Evolutionary conservation across 495 filamentous ascomycete species (phyloP).

Genomic region (Daldinia grandis): DNA sequence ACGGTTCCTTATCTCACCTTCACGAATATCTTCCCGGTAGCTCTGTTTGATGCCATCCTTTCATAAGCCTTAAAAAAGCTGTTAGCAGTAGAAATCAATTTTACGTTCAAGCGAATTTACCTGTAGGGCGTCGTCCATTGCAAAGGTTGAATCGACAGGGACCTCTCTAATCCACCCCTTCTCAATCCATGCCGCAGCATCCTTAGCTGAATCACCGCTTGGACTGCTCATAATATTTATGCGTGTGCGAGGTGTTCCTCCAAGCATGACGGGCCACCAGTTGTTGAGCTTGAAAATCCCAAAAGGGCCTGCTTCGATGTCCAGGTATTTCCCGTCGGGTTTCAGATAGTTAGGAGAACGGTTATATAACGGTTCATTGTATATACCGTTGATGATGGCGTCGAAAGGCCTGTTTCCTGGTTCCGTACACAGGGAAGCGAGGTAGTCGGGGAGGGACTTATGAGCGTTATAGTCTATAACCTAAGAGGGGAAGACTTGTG

Average conservation of each 20-base stretch:
- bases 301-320: neutral
- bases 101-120: neutral
- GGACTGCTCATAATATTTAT: neutral
- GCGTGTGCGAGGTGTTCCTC: neutral
- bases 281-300: neutral
- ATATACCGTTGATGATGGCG: neutral
- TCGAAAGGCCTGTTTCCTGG: neutral
- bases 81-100: neutral
- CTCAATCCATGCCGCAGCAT: neutral
- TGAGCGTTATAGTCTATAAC: neutral
- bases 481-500: neutral
- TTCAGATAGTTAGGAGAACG: neutral
- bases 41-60: neutral
- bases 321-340: neutral
- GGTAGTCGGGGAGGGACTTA: neutral
- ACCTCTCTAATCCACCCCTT: neutral
- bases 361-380: neutral
- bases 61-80: neutral
- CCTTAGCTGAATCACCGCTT: neutral
- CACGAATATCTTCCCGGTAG: neutral
- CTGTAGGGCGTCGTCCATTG: neutral
- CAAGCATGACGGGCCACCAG: neutral
- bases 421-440: neutral
- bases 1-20: neutral
- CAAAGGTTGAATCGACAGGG: neutral